Conservation (phyloP, 495 filamentous ascomycete genomes). For the Podospora comata region DNA sequence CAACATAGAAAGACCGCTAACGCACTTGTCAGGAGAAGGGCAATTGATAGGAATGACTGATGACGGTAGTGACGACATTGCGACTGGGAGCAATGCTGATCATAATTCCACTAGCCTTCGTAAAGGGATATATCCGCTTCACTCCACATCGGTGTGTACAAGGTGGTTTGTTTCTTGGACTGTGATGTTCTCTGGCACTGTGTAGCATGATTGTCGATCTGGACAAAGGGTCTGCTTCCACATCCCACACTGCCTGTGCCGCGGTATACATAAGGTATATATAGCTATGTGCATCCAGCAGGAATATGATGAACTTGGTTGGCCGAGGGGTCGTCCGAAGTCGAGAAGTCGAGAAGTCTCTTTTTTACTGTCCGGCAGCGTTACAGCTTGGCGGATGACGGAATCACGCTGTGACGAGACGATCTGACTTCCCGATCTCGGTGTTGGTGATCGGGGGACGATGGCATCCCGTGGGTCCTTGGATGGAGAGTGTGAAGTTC, state of each 20-base stretch:
- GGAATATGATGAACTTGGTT: not conserved
- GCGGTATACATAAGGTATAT: too few species aligned
- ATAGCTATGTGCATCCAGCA: not conserved
- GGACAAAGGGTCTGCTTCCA: not conserved
- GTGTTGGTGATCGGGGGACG: not conserved
- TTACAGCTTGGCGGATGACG: not conserved
- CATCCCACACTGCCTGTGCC: not conserved
- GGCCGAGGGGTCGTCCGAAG: not conserved
- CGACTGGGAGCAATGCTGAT: not conserved
- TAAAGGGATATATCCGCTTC: too few species aligned
- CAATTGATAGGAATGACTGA: not conserved
- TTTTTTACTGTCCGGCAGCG: not conserved
- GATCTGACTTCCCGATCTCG: not conserved
- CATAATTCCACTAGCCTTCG: not conserved
- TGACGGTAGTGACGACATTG: not conserved
- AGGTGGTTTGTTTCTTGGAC: not conserved
- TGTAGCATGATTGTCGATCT: not conserved
- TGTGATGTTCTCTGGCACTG: not conserved
- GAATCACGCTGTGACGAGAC: constrained; percentile 3
- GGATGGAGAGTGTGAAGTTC: not conserved
- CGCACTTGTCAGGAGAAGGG: too few species aligned
- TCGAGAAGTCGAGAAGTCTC: not conserved
- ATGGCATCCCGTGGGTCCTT: not conserved
- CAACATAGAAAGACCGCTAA: too few species aligned
- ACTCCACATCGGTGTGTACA: not conserved